Conservation (phyloP, 2,329 filamentous ascomycete species). For the Ophiostoma quercus region DNA sequence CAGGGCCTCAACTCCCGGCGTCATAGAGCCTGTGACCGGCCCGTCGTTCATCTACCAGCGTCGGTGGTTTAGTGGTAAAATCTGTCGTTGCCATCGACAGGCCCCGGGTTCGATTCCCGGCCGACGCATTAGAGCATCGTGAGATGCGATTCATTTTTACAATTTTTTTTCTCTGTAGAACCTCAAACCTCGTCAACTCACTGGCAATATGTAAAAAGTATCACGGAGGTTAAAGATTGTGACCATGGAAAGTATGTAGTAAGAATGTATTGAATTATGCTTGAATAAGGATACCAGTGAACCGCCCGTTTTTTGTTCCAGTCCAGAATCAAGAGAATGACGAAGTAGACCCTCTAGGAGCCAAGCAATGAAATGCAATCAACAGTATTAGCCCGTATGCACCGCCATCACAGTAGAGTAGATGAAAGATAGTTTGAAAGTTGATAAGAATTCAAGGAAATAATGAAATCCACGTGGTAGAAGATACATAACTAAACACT, state of each 20-base stretch:
- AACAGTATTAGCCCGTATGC: neutral
- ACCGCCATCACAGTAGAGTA: neutral
- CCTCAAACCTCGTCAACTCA: too few species aligned
- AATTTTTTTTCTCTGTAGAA: too few species aligned
- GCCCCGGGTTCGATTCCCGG: too few species aligned
- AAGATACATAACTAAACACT: neutral
- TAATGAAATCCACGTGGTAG: neutral
- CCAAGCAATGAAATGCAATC: neutral
- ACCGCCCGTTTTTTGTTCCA: neutral
- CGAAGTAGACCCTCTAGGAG: neutral
- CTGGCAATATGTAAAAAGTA: neutral
- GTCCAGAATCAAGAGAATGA: neutral
- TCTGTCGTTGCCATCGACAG: too few species aligned
- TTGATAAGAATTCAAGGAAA: neutral
- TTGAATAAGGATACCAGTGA: neutral
- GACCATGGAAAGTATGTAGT: neutral
- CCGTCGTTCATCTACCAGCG: too few species aligned
- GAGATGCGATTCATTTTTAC: too few species aligned
- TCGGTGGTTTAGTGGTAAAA: too few species aligned
- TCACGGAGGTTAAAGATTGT: neutral
- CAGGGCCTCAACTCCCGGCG: too few species aligned
- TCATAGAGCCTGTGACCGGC: too few species aligned
- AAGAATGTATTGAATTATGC: neutral
- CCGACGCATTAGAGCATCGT: too few species aligned
- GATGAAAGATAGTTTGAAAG: neutral